A percentile compares a stretch with the other conserved stretches of the same genome.
Conservation (phyloP, 441 rosid genomes). For the Kokia cookei region DNA sequence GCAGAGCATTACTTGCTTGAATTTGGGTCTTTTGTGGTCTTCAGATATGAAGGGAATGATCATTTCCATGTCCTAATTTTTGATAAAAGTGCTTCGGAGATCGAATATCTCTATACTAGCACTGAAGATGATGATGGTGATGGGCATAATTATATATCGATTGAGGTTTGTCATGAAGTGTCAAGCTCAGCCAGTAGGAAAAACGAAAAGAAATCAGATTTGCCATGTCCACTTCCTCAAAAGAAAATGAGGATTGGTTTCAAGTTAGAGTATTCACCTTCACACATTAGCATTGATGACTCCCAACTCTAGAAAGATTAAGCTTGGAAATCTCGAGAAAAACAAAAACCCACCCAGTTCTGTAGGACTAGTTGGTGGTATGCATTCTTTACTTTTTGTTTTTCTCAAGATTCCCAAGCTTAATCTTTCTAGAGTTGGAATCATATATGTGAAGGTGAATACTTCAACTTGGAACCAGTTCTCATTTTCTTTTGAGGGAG, state of each 20-base stretch:
- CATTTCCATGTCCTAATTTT: slow-evolving; percentile 24
- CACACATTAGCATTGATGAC: background rate
- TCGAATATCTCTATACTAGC: slow-evolving; percentile 16
- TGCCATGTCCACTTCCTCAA: background rate
- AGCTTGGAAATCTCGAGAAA: background rate
- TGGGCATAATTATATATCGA: too few relatives aligned
- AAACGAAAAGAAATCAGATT: background rate
- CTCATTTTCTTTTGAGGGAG: slow-evolving; percentile 1
- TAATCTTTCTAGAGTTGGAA: background rate
- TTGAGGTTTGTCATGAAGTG: background rate
- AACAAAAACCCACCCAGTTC: background rate
- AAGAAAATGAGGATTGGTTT: background rate
- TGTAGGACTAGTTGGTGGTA: background rate
- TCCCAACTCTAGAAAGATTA: background rate
- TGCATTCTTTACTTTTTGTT: background rate
- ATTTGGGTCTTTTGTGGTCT: slow-evolving; percentile 12
- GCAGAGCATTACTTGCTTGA: slow-evolving; percentile 7
- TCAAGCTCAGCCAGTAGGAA: background rate
- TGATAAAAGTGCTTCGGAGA: slow-evolving; percentile 21
- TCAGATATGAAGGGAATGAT: slow-evolving; percentile 1
- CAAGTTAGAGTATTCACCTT: background rate
- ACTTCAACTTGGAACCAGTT: background rate
- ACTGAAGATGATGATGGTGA: background rate
- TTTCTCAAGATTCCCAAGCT: background rate
- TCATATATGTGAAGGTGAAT: background rate